phyloP scores from a whole-genome alignment of 2,329 filamentous ascomycete genomes.

The Blastomyces parvus region DNA sequence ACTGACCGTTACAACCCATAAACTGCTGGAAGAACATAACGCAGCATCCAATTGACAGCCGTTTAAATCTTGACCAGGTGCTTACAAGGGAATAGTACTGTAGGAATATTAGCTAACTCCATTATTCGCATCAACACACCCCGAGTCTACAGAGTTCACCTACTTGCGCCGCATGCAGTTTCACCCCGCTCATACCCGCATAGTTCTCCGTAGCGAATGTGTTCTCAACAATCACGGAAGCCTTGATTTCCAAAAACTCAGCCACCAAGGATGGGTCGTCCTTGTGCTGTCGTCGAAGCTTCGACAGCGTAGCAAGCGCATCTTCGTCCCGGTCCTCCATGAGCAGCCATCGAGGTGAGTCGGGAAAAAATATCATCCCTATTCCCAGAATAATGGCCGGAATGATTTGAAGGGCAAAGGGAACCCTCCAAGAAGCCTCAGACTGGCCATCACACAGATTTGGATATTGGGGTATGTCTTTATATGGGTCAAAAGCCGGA shows the following conservation, averaged over 20 bases:
- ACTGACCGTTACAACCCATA: conserved; percentile 37
- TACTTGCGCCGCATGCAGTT: conserved; percentile 27
- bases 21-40: conserved; percentile 41
- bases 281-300: conserved; percentile 39
- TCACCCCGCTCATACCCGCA: conserved; percentile 22
- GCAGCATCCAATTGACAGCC: conserved; percentile 31
- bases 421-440: conserved; percentile 41
- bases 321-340: conserved; percentile 43
- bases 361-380: conserved; percentile 44
- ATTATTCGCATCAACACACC: background rate
- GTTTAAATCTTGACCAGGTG: conserved; percentile 29
- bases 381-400: conserved; percentile 32
- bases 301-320: conserved; percentile 38
- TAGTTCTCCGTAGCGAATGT: conserved; percentile 26
- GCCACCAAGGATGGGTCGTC: conserved; percentile 40
- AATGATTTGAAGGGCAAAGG: conserved; percentile 40
- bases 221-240: conserved; percentile 33
- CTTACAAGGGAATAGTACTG: conserved; percentile 28
- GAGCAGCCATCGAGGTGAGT: conserved; percentile 48
- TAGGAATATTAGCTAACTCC: background rate
- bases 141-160: background rate
- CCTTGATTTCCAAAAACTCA: conserved; percentile 45
- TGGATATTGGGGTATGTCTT: conserved; percentile 35
- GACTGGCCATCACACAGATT: conserved; percentile 42
- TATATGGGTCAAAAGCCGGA: conserved; percentile 35